Evolutionary conservation across 2,329 filamentous ascomycete species (phyloP).

Genomic region (Conoideocrella luteorostrata): DNA sequence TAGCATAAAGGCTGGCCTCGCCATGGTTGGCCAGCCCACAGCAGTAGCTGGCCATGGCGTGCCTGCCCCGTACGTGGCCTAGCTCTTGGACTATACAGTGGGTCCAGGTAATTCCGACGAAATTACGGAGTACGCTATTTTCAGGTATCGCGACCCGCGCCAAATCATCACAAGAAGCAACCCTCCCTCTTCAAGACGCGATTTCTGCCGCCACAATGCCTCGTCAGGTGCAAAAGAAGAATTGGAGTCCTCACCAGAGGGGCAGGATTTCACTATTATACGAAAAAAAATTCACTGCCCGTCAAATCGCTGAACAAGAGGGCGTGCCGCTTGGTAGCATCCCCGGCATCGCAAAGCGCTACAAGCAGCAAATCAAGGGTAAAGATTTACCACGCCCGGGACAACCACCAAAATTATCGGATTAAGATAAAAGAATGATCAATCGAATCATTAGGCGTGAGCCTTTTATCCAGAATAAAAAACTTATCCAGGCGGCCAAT

Average conservation of each 20-base stretch:
- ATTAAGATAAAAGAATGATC: not conserved
- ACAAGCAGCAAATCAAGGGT: not conserved
- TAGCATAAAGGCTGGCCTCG: too few species aligned
- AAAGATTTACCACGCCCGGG: not conserved
- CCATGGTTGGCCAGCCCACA: too few species aligned
- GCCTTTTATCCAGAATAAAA: not conserved
- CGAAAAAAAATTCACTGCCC: not conserved
- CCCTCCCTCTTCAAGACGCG: not conserved
- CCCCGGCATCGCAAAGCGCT: not conserved
- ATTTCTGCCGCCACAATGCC: conserved; percentile 1
- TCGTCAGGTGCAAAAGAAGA: not conserved
- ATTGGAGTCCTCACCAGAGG: not conserved
- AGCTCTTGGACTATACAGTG: too few species aligned
- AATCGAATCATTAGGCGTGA: not conserved
- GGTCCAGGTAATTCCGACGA: too few species aligned
- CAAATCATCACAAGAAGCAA: not conserved
- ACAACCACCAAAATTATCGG: not conserved
- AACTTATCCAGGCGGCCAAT: not conserved
- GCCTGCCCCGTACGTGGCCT: too few species aligned
- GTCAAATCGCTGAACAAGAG: not conserved
- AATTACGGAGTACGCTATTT: too few species aligned
- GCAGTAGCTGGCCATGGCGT: too few species aligned
- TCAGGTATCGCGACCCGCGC: conserved; percentile 6
- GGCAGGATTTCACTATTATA: not conserved
- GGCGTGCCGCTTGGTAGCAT: not conserved